Conservation (phyloP, 2,329 filamentous ascomycete species). For the Pseudomassariella vexata region DNA sequence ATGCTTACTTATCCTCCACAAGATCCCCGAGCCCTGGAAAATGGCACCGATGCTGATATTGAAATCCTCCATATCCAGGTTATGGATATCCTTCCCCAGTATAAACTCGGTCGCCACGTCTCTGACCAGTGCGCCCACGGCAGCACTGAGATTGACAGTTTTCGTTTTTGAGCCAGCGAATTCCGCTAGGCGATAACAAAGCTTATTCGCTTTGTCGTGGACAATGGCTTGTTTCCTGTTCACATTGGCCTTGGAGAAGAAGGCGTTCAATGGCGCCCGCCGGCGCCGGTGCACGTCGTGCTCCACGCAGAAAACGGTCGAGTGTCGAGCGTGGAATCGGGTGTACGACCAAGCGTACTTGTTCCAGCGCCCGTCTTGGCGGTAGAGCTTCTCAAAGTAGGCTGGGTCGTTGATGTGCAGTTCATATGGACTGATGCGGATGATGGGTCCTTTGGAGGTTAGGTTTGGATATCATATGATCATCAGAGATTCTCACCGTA, state of each 20-base stretch:
- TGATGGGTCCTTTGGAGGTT: conserved; percentile 1
- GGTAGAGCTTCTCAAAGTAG: conserved; percentile 3
- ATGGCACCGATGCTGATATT: neutral
- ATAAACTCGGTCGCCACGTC: conserved; percentile 2
- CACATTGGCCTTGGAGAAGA: conserved; percentile 1
- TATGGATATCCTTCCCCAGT: conserved; percentile 2
- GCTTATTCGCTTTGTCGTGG: neutral
- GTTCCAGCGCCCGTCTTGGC: conserved; percentile 6
- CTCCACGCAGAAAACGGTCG: conserved; percentile 3
- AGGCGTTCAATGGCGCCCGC: neutral
- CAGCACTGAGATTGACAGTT: conserved; percentile 2
- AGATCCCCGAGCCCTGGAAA: neutral
- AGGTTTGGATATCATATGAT: too few relatives aligned
- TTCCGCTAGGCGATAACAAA: neutral
- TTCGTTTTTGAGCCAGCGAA: neutral
- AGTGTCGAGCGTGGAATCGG: neutral
- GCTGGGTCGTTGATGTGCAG: conserved; percentile 1
- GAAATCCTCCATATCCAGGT: conserved; percentile 1
- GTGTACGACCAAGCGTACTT: conserved; percentile 4
- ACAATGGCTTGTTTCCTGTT: neutral
- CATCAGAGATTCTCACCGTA: conserved; percentile 9
- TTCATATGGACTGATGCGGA: conserved; percentile 6
- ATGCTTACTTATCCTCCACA: conserved; percentile 10
- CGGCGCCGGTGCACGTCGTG: conserved; percentile 7
- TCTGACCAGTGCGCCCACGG: neutral